phyloP scores from a whole-genome alignment of 1,139 yeast genomes.

The Lodderomyces elongisporus region DNA sequence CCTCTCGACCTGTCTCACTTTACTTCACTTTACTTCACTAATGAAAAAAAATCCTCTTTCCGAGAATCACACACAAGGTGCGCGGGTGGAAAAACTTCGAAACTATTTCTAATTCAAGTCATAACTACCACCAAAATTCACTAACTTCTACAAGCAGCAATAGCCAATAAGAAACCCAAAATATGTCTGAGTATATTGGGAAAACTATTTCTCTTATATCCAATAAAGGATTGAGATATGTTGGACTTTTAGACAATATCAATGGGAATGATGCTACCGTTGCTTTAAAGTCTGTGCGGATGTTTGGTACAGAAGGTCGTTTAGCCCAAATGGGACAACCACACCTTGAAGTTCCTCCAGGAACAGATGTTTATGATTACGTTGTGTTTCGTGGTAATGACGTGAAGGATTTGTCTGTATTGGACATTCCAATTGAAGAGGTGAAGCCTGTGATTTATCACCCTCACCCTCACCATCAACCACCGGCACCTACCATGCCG shows the following conservation, averaged over 20 bases:
- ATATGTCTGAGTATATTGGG: slow-evolving; percentile 86
- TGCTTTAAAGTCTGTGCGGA: slow-evolving; percentile 73
- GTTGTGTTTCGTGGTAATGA: slow-evolving; percentile 91
- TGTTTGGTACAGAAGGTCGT: slow-evolving; percentile 93
- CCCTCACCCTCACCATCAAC: slow-evolving; percentile 10
- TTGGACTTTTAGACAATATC: slow-evolving; percentile 80
- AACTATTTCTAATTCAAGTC: too few species aligned
- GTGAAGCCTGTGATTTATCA: slow-evolving; percentile 33
- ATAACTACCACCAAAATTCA: too few species aligned
- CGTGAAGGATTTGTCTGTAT: slow-evolving; percentile 81
- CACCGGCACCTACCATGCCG: slow-evolving; percentile 12
- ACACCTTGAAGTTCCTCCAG: slow-evolving; percentile 67
- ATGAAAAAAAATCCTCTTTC: not conserved
- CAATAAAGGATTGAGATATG: slow-evolving; percentile 82
- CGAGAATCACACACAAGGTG: too few species aligned
- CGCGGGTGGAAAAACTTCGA: too few species aligned
- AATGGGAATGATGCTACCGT: slow-evolving; percentile 92
- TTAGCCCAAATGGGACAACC: slow-evolving; percentile 56
- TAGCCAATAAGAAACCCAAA: not conserved
- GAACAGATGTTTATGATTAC: slow-evolving; percentile 66
- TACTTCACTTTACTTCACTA: not conserved
- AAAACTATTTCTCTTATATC: slow-evolving; percentile 88
- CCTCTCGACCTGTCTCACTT: not conserved
- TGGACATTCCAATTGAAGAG: slow-evolving; percentile 60
- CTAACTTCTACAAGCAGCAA: not conserved